Conservation (phyloP, 2,329 filamentous ascomycete species). For the Arthrobotrys sinensis region DNA sequence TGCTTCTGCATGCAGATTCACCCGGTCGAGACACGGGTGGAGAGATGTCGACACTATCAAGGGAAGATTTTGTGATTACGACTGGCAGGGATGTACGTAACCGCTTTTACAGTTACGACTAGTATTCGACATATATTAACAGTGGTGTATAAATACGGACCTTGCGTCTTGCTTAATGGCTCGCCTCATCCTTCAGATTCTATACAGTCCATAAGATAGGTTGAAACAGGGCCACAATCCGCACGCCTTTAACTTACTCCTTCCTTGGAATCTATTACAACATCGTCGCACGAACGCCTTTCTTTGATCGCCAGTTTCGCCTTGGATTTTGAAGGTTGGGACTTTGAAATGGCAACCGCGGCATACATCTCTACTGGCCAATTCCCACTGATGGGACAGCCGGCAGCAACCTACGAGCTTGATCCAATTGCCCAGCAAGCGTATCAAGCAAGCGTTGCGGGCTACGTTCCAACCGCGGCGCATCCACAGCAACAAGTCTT, state of each 20-base stretch:
- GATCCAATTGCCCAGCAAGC: conserved; percentile 35
- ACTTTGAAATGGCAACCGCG: conserved; percentile 30
- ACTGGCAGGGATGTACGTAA: neutral
- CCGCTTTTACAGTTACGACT: neutral
- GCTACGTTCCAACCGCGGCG: conserved; percentile 12
- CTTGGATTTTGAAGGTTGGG: neutral
- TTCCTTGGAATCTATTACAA: conserved; percentile 21
- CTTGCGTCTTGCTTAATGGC: conserved; percentile 7
- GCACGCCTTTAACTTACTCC: conserved; percentile 1
- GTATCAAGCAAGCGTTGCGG: conserved; percentile 4
- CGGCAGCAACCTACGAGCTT: conserved; percentile 12
- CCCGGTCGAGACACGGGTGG: neutral
- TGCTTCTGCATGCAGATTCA: conserved; percentile 12
- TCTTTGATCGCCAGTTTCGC: conserved; percentile 13
- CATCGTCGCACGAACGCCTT: conserved; percentile 6
- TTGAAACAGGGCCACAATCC: neutral
- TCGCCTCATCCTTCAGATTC: conserved; percentile 27
- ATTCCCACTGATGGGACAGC: conserved; percentile 33
- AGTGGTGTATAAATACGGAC: conserved; percentile 24
- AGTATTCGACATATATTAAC: neutral
- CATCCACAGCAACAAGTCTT: conserved; percentile 44
- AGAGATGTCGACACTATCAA: no score
- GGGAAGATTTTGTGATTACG: neutral
- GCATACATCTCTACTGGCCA: conserved; percentile 32
- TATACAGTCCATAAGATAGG: neutral